A percentile compares a stretch with the other conserved stretches of the same genome.
Evolutionary conservation across 176 grass and related monocot species (phyloP).

Genomic region (Raddia distichophylla): DNA sequence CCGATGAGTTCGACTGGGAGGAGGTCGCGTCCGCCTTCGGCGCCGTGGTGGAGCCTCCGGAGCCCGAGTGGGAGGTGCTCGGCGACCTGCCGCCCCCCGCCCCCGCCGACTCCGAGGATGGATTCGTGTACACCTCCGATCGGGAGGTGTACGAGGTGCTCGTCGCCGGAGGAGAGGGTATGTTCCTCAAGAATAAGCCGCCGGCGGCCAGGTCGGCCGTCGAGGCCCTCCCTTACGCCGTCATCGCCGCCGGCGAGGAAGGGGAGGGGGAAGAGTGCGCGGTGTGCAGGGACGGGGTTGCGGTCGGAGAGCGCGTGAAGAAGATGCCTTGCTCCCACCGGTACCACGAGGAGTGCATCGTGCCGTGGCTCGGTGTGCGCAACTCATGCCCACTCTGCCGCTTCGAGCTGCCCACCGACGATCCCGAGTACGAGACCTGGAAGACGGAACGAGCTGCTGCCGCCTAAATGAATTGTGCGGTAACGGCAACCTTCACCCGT

Average conservation of each 20-base stretch:
- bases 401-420: slow-evolving; percentile 84
- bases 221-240: slow-evolving; percentile 53
- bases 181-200: slow-evolving; percentile 56
- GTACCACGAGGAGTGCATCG: slow-evolving; percentile 90
- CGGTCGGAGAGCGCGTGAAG: slow-evolving; percentile 60
- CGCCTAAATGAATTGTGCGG: slow-evolving; percentile 30
- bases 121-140: slow-evolving; percentile 75
- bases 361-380: slow-evolving; percentile 81
- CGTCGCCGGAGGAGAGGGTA: slow-evolving; percentile 60
- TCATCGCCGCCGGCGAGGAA: slow-evolving; percentile 47
- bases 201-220: slow-evolving; percentile 57
- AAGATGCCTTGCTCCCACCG: slow-evolving; percentile 76
- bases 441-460: slow-evolving; percentile 23
- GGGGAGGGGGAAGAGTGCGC: slow-evolving; percentile 61
- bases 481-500: neutral
- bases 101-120: slow-evolving; percentile 49
- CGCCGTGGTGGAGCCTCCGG: neutral
- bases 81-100: slow-evolving; percentile 35
- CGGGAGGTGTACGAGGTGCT: slow-evolving; percentile 58
- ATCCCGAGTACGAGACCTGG: slow-evolving; percentile 80
- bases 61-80: slow-evolving; percentile 77
- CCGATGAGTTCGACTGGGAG: slow-evolving; percentile 81
- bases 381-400: slow-evolving; percentile 97
- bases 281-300: slow-evolving; percentile 72
- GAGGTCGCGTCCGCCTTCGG: slow-evolving; percentile 53